Conservation (phyloP, 805 yeast species). For the Wickerhamiella parazyma region DNA sequence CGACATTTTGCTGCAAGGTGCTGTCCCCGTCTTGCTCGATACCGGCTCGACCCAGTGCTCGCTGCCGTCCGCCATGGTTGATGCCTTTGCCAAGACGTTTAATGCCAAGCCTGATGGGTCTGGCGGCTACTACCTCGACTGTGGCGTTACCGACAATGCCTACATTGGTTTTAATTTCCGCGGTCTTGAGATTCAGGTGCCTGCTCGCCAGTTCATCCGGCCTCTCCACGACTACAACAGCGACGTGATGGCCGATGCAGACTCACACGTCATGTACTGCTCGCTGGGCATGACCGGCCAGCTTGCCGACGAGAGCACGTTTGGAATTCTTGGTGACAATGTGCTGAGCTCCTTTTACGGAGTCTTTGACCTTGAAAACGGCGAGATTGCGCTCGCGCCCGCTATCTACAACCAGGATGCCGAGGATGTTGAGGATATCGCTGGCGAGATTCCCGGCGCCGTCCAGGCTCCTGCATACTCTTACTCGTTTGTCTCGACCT, state of each 20-base stretch:
- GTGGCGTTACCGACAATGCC: constrained; percentile 15
- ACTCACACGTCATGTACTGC: constrained; percentile 26
- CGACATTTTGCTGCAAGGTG: constrained; percentile 5
- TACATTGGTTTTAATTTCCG: constrained; percentile 11
- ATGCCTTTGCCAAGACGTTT: constrained; percentile 20
- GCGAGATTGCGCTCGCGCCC: constrained; percentile 40
- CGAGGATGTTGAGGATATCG: constrained; percentile 20
- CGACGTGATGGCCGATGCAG: constrained; percentile 12
- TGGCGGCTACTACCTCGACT: constrained; percentile 14
- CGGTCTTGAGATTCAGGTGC: constrained; percentile 12
- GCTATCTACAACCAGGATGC: constrained; percentile 27
- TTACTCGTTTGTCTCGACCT: background rate
- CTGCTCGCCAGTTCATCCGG: constrained; percentile 8
- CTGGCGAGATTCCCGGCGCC: constrained; percentile 22
- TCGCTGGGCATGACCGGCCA: constrained; percentile 10
- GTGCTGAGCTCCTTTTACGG: constrained; percentile 51
- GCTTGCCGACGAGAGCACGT: constrained; percentile 20
- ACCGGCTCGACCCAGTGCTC: constrained; percentile 34
- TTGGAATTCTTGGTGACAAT: constrained; percentile 47
- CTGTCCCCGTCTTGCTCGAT: constrained; percentile 30
- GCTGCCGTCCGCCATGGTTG: constrained; percentile 26
- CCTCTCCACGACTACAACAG: constrained; percentile 13
- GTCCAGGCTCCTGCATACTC: constrained; percentile 18
- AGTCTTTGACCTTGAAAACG: constrained; percentile 53
- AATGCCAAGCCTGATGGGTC: constrained; percentile 22